Evolutionary conservation across 805 yeast genomes (phyloP), one percentile per base, ranked within the genome.

Genomic region (Lipomyces yamadae): DNA sequence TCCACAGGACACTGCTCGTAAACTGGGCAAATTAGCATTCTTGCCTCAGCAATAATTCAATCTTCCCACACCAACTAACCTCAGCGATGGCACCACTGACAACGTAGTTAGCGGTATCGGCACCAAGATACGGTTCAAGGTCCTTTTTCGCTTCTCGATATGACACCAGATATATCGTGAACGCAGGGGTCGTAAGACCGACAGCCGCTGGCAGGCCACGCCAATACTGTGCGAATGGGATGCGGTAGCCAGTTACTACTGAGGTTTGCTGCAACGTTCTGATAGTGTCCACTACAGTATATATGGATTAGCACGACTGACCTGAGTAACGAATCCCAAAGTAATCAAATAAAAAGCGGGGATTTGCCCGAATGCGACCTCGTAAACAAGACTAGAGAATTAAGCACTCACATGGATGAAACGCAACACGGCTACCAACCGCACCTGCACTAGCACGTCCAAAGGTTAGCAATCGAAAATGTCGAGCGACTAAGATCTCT

Each of bases 231-330:
- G 72, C 71, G 30, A 81, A 52, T 7, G 83, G 82, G 63, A 81
- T 68, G 39, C 74, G 68, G 69, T 76, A 75, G 67, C 78, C 72
- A 56, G 76, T 75, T 37, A 76, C 76, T 7, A 77, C 72, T 10
- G 82, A 78, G 1, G 83, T 80, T 63, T 81, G 83, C 58, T 78
- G 79, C 32, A 80, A 72, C 0, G 83, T 81, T 34, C 82, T 74
- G 42, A 81, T 68, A 4, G 83, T 80, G 70, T 80, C 83, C 58
- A 80, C 76, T 74, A 45, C 59, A 32, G 34, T 34, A 63, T 7
- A 4, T 53, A 45, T 29, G 35, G 15, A 37, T 32, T 24, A 54
- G 45, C 18, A 11, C 39, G 45, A n/a, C n/a, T 34, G 11, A 29
- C 30, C 15, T n/a, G 34, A 52, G 55, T 24, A 34, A 24, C 34